Percentiles rank a stretch among this genome's conserved stretches.
phyloP scores from a whole-genome alignment of 179 eudicot genomes.

The Corrigiola litoralis region DNA sequence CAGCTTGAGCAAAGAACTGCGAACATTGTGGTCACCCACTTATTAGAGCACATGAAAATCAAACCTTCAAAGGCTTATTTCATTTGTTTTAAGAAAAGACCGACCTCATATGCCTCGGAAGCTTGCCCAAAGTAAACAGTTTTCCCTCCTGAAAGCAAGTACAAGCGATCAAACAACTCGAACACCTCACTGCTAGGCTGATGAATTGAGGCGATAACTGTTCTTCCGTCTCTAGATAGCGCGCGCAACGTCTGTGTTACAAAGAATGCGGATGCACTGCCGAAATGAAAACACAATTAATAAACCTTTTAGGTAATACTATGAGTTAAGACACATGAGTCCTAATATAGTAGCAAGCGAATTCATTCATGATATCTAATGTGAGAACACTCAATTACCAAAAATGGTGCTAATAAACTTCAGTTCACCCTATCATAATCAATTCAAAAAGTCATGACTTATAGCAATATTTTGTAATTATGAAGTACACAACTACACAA shows the following conservation, averaged over 20 bases:
- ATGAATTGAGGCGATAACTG: conserved; percentile 93
- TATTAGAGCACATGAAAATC: neutral
- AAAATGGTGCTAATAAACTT: no score
- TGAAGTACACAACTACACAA: no score
- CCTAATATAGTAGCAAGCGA: no score
- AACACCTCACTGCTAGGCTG: conserved; percentile 99
- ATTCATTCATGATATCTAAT: no score
- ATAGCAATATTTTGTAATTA: no score
- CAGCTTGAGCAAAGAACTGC: conserved; percentile 97
- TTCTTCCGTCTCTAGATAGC: conserved; percentile 87
- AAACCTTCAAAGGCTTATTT: neutral
- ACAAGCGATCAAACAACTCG: conserved; percentile 89
- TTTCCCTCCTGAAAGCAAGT: conserved; percentile 93
- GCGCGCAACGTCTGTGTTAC: conserved; percentile 86
- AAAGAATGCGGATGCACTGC: conserved; percentile 97
- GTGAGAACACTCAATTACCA: no score
- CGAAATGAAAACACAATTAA: neutral
- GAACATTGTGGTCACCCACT: neutral
- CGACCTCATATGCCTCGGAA: conserved; percentile 88
- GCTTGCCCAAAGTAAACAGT: conserved; percentile 94
- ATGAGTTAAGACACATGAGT: neutral
- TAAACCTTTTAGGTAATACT: conserved; percentile 6
- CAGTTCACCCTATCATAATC: no score
- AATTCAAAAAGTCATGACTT: no score
- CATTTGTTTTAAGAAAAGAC: neutral